Percentiles rank a stretch among this genome's conserved stretches.
These are phyloP conservation scores for Daldinia loculata DNA, from an alignment of 495 filamentous ascomycete genomes.

Conservation along the genomic window DNA sequence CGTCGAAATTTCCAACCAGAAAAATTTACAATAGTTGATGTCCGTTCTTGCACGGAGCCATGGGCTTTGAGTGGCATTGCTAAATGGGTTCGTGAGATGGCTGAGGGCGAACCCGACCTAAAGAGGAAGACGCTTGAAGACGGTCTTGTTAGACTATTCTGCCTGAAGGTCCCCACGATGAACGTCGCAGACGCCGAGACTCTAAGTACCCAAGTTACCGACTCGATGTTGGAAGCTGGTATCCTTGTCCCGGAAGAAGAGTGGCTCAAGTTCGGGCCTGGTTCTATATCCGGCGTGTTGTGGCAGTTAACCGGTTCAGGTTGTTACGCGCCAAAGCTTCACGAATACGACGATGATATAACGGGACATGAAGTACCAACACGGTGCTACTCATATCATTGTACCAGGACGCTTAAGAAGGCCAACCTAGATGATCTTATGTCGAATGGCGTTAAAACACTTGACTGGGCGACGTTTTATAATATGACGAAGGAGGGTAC, in stretches of 20 bases:
- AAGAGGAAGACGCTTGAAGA: constrained; percentile 83
- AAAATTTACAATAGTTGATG: constrained; percentile 85
- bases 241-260: constrained; percentile 90
- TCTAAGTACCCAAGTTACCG: constrained; percentile 79
- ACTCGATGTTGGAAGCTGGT: constrained; percentile 80
- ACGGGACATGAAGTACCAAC: constrained; percentile 61
- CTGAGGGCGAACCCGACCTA: constrained; percentile 83
- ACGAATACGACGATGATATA: constrained; percentile 68
- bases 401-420: constrained; percentile 92
- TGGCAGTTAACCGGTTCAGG: constrained; percentile 93
- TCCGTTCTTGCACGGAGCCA: constrained; percentile 85
- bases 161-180: constrained; percentile 97
- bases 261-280: constrained; percentile 91
- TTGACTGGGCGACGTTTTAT: constrained; percentile 95
- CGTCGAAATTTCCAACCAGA: constrained; percentile 84
- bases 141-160: constrained; percentile 89
- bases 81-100: constrained; percentile 85
- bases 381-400: constrained; percentile 93
- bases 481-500: constrained; percentile 79
- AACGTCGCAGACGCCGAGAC: constrained; percentile 96
- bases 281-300: constrained; percentile 82
- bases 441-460: constrained; percentile 71
- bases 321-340: constrained; percentile 86
- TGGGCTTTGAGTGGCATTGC: constrained; percentile 94
- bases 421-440: constrained; percentile 79